Base-by-base conservation (phyloP, 306 rosid genomes). In the Quercus robur region DNA sequence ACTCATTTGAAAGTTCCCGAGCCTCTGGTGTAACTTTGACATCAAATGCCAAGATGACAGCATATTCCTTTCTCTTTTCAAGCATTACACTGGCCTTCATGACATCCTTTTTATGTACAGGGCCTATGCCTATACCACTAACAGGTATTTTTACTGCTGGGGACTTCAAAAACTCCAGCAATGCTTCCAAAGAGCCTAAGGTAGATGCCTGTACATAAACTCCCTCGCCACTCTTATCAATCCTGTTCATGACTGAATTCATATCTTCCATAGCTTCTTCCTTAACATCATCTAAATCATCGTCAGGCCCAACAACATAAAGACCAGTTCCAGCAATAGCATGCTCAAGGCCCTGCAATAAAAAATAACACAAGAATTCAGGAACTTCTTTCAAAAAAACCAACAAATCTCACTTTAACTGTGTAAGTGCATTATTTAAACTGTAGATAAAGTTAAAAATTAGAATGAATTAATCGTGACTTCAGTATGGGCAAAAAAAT, bases 171-270 rank as follows among this genome's bases (percentile, higher is more conserved):
- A 93, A 95, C 88, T 95, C 99, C 73, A 95, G 77, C 80, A 95
- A 84, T 46, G 99, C 98, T 90, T 93, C 98, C 92, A 95, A 85
- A 28, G 99, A 95, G 52, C 99, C 99, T 51, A 95, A 91, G 58
- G 97, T 93, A 74, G 98, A 95, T 81, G 99, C 97, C 77, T 93
- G 98, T n/a, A 95, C 99, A 67, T 98, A 95, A 82, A 95, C 99
- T 73, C 99, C 98, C 81, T 93, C 97, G 9, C 98, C 98, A 51
- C 86, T 90, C 91, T 75, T 93, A 85, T 95, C 97, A 81, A 91
- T 95, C 91, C 97, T 89, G 85, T 84, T 90, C 93, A 90, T 75
- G 71, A 95, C 98, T 3, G 96, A 90, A 73, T 79, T 58, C 97
- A 95, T 86, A 76, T 95, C 98, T 75, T 93, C 97, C 97, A 91